A percentile compares a stretch with the other conserved stretches of the same genome.
These are phyloP conservation scores for Tricholoma sp. DNA, from an alignment of 768 basidiomycete genomes.

Conservation along the genomic window DNA sequence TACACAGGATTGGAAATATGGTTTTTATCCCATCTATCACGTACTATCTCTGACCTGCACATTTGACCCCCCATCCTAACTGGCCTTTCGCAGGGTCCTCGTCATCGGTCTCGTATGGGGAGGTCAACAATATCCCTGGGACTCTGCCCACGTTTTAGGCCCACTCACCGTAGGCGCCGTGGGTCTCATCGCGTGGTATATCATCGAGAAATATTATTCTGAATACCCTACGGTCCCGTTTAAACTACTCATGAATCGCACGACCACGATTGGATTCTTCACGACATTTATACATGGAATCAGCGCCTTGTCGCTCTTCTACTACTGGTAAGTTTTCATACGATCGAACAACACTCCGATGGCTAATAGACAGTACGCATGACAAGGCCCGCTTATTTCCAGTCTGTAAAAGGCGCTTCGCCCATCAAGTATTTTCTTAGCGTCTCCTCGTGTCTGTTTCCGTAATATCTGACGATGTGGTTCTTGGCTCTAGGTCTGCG, in stretches of 20 bases:
- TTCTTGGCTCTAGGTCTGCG: background rate
- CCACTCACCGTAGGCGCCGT: conserved; percentile 38
- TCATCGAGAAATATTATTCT: background rate
- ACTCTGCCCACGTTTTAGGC: conserved; percentile 30
- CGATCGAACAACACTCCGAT: background rate
- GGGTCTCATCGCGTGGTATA: conserved; percentile 21
- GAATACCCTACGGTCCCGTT: background rate
- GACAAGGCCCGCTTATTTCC: background rate
- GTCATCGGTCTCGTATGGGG: conserved; percentile 45
- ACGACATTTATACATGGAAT: background rate
- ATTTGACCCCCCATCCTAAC: background rate
- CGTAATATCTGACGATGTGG: background rate
- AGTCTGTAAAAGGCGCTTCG: background rate
- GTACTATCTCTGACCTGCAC: background rate
- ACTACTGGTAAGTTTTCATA: background rate
- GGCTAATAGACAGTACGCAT: background rate
- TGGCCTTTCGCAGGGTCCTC: background rate
- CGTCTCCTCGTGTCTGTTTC: background rate
- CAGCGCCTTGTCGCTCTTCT: background rate
- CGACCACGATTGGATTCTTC: background rate
- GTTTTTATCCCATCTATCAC: conserved; percentile 32
- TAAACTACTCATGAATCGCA: background rate
- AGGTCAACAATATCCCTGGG: conserved; percentile 41
- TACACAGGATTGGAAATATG: conserved; percentile 31
- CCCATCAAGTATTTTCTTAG: background rate